A percentile compares a stretch with the other conserved stretches of the same genome.
Conservation (phyloP, 345 rosid genomes). For the Lepidium aucheri region DNA sequence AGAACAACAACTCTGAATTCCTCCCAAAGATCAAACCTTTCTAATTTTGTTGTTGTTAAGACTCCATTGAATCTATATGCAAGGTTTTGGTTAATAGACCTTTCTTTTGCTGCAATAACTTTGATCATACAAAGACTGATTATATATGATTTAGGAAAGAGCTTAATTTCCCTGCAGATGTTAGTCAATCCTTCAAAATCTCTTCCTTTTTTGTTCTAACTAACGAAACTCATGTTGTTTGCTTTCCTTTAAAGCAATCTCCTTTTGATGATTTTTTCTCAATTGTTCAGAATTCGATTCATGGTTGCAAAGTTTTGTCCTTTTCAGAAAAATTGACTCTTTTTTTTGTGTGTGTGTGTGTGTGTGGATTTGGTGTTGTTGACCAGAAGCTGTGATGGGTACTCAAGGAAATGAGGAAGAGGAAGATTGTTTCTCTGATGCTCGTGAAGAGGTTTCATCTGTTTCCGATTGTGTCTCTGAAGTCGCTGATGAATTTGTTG, state of each 20-base stretch:
- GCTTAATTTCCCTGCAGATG: background rate
- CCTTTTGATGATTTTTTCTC: background rate
- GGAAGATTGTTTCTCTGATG: slow-evolving; percentile 49
- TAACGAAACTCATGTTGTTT: background rate
- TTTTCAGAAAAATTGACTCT: background rate
- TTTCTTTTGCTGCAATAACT: background rate
- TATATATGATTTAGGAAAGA: background rate
- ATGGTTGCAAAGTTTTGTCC: background rate
- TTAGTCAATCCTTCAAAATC: background rate
- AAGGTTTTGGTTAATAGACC: background rate
- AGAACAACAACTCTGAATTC: background rate
- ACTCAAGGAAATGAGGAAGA: slow-evolving; percentile 28
- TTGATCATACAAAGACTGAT: background rate
- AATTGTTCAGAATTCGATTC: background rate
- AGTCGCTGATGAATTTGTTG: slow-evolving; percentile 30
- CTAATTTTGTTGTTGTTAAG: no score
- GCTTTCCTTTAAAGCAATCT: slow-evolving; percentile 5
- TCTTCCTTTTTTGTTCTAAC: background rate
- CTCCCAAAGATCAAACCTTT: background rate
- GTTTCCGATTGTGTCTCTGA: slow-evolving; percentile 42
- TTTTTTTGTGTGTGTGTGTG: background rate
- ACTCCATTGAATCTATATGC: background rate
- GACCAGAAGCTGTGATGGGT: slow-evolving; percentile 36
- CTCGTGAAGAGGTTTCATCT: slow-evolving; percentile 47
- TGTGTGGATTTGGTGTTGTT: background rate